Percentiles rank a stretch among this genome's conserved stretches.
Evolutionary conservation across 768 basidiomycete species (phyloP).

Genomic region (Mycena indigotica): DNA sequence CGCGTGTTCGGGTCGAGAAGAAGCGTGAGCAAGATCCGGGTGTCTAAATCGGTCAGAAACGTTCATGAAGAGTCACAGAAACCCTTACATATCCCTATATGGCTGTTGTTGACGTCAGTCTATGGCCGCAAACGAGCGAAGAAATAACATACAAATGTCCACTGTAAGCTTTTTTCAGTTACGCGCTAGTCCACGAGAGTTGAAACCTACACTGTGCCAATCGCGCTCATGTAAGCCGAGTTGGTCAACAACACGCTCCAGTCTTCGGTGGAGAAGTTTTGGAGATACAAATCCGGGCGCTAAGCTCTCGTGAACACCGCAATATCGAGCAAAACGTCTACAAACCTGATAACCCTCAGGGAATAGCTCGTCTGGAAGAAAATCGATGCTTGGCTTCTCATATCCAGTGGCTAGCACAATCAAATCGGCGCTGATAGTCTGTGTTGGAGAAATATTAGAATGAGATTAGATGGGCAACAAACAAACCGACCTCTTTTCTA

Average conservation of each 20-base stretch:
- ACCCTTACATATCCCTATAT: constrained; percentile 54
- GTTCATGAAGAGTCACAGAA: neutral
- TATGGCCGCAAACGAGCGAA: neutral
- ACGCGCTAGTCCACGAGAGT: constrained; percentile 1
- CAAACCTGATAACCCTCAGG: constrained; percentile 49
- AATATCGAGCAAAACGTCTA: neutral
- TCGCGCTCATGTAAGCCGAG: constrained; percentile 51
- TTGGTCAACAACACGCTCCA: constrained; percentile 56
- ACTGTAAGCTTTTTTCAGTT: constrained; percentile 21
- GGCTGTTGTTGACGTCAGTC: constrained; percentile 31
- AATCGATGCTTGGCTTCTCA: constrained; percentile 46
- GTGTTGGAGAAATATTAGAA: neutral
- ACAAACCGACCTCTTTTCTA: constrained; percentile 24
- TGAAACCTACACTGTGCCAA: constrained; percentile 43
- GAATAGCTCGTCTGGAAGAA: constrained; percentile 51
- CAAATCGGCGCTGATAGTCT: constrained; percentile 45
- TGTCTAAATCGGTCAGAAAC: constrained; percentile 32
- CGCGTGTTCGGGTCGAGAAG: constrained; percentile 49
- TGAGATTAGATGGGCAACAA: neutral
- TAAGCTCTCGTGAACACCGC: constrained; percentile 12
- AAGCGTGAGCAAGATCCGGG: constrained; percentile 50
- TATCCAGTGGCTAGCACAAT: constrained; percentile 58
- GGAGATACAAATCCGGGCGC: constrained; percentile 54
- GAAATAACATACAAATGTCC: constrained; percentile 44
- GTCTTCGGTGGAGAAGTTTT: constrained; percentile 58